Evolutionary conservation across 1,284 basidiomycete species (phyloP), one percentile per base, ranked within the genome.

Genomic region (Papiliotrema terrestris): DNA sequence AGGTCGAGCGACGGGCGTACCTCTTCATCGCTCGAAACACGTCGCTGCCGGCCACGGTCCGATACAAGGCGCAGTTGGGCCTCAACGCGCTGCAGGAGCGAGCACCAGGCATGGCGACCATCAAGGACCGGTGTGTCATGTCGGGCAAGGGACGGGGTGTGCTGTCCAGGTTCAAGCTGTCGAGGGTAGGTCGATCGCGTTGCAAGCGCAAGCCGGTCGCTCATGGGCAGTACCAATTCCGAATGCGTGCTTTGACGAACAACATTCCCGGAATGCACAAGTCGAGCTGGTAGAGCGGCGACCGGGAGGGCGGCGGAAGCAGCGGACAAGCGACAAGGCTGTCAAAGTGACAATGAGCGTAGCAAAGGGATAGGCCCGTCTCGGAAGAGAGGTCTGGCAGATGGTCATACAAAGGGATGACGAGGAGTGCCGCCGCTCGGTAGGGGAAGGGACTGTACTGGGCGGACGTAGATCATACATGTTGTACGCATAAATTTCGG

Each of bases 11-110:
- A 25, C 81, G 90, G 52, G 91, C 92, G 0, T 92, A 92, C 75
- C 85, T 95, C 56, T 91, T 85, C 75, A 87, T 95, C 61, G 91
- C 92, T 20, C 84, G 92, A 61, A 95, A 96, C 78, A 86, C 90
- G 69, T 83, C 84, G 0, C 78, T 95, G 13, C 86, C 91, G 8
- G 80, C 88, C 4, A 86, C 90, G 69, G 83, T 96, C 52, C 88
- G 95, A 57, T 91, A 95, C 77, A 90, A 94, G 69, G 94, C 95
- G n/a, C 94, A 97, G 75, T 80, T 97, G 56, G 90, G 95, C 70
- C 82, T 98, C 53, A 95, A 94, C 77, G 84, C 86, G 20, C 91
- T 96, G 68, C 86, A 84, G 56, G 83, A 84, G 48, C 89, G 90
- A 74, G 87, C 89, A 9, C 71, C 70, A 2, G 84, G 89, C 37